Base-by-base conservation (phyloP, 2,329 filamentous ascomycete genomes). In the Aspergillus tamarii region DNA sequence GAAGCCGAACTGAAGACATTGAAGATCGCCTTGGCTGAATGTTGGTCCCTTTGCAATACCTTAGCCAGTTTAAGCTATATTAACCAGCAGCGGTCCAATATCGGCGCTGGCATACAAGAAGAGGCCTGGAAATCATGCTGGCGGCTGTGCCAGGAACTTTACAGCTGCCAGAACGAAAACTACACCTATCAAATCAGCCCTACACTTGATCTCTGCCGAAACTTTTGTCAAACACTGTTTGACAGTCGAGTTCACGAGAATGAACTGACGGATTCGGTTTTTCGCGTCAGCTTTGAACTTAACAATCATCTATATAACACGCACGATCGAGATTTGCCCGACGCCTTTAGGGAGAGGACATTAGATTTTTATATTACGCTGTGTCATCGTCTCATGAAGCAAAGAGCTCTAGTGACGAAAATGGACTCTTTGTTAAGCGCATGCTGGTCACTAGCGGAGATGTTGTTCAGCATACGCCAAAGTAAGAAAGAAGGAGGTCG, bases 271-370 rank as follows among this genome's bases (percentile, higher is more conserved):
- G 94, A 98, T 76, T 96, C 94, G 0, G 90, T 97, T 16, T 80
- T 98, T 54, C 86, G 94, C 55, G 94, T 97, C 68, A 97, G 92
- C 80, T 97, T 97, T 74, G 94, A 97, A 79, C 84, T 97, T 28
- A 97, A 96, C 79, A 97, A 96, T 71, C 94, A 98, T 76, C 84
- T 98, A 2, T 97, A 94, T 80, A 97, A 94, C 74, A 94, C 93
- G 1, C 93, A 97, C 72, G 93, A 96, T 74, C 88, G 91, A 36
- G 89, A 87, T 60, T 82, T 97, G 4, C 94, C 94, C 0, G 92
- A 96, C 72, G 88, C 90, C 0, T 97, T 98, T 75, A 87, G 91
- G 59, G 94, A 97, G 77, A 85, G 94, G 63, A 97, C 94, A 0
- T 78, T 98, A 62, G 94, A 97, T 72, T 97, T 97, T 72, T 97